Evolutionary conservation across 495 filamentous ascomycete species (phyloP), one percentile per base, ranked within the genome.

Genomic region (Neurospora terricola): DNA sequence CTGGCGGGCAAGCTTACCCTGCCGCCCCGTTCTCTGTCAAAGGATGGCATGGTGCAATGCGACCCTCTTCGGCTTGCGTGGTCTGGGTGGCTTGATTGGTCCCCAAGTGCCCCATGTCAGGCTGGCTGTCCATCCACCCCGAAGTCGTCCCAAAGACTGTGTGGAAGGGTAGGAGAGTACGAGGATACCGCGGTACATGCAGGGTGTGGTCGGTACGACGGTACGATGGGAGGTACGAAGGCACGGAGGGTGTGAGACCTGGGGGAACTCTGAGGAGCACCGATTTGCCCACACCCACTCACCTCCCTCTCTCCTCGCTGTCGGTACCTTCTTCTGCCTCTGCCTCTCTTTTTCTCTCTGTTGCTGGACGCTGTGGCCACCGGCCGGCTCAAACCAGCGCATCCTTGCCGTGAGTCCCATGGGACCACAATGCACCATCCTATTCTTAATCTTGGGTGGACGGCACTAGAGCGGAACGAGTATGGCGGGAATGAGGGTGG

Each of bases 31-130:
- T 76, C 73, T 76, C 72, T 73, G 70, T 78, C 77, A 75, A 75
- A 73, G 75, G 74, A 75, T 74, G 73, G 73, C 71, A 72, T 74
- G 69, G 71, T 78, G 75, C 75, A 73, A 70, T 43, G 62, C 42
- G 69, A 77, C 75, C 69, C 73, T 77, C 73, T 74, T 45, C 72
- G 76, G 73, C 77, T 78, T 78, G 79, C 77, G 77, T 77, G 78
- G 78, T 76, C 73, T 76, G 74, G 75, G 76, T 72, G 75, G 78
- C 75, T 76, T 79, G 79, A 81, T 81, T 81, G 79, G 78, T 70
- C 73, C 69, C 45, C 40, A 36, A 71, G 69, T 42, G 71, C 66
- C 77, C 77, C 78, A 77, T 80, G 79, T 77, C 79, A 80, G 76
- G 73, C 76, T 71, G 70, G 76, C 66, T 54, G 21, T 54, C 45